phyloP scores from a whole-genome alignment of 768 basidiomycete species.

The Serendipita sp. region DNA sequence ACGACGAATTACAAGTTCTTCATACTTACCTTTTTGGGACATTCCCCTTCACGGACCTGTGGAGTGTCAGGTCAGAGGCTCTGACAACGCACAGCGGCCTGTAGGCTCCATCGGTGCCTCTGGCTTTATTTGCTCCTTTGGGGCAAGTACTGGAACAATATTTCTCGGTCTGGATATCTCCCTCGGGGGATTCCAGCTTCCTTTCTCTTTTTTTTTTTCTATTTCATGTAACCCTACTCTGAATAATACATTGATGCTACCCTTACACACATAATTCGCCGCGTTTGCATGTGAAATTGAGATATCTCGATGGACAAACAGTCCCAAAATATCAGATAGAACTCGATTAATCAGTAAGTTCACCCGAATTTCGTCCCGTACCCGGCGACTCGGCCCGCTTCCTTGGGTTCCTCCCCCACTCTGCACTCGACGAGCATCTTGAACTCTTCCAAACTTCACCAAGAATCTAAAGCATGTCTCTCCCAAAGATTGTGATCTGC shows the following conservation, averaged over 20 bases:
- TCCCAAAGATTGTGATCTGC: slow-evolving; percentile 20
- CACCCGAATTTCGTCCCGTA: too few species aligned
- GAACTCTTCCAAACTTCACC: too few species aligned
- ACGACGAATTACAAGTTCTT: not conserved
- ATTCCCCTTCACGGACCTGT: not conserved
- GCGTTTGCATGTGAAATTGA: too few species aligned
- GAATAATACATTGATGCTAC: not conserved
- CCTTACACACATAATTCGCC: too few species aligned
- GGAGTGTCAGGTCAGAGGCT: not conserved
- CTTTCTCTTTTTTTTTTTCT: not conserved
- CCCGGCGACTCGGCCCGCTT: too few species aligned
- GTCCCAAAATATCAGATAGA: too few species aligned
- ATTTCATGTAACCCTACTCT: not conserved
- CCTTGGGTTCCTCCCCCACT: too few species aligned
- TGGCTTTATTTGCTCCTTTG: not conserved
- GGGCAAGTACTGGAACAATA: not conserved
- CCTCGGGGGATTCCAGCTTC: not conserved
- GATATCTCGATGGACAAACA: too few species aligned
- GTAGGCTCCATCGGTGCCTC: not conserved
- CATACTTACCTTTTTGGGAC: not conserved
- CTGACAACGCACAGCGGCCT: not conserved
- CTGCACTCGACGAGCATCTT: too few species aligned
- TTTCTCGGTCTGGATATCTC: not conserved
- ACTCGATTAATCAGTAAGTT: too few species aligned
- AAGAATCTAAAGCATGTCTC: slow-evolving; percentile 12